phyloP scores from a whole-genome alignment of 169 alveolate species.

The Plasmodium adleri region DNA sequence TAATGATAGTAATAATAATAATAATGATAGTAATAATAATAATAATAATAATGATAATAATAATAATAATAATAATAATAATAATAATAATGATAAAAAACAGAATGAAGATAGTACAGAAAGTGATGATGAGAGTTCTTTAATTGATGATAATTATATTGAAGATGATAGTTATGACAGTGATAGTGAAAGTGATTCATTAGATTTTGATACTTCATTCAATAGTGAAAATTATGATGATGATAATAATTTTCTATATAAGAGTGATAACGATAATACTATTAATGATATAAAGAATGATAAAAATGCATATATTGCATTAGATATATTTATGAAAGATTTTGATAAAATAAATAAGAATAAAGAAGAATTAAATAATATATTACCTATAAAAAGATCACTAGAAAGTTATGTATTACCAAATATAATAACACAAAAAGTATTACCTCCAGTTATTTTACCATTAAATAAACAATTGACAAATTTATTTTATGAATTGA shows the following conservation, averaged over 20 bases:
- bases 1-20: background rate
- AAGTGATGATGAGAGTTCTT: background rate
- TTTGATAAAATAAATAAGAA: background rate
- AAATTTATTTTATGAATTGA: conserved; percentile 37
- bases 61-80: background rate
- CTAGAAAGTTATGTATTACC: conserved; percentile 7
- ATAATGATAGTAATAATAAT: background rate
- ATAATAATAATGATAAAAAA: background rate
- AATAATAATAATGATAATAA: background rate
- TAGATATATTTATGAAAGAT: conserved; percentile 30
- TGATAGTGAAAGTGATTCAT: conserved; percentile 6
- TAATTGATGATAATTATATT: background rate
- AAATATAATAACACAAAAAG: conserved; percentile 45
- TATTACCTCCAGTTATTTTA: conserved; percentile 46
- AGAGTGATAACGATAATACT: background rate
- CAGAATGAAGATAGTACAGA: conserved; percentile 10
- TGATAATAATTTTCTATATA: background rate
- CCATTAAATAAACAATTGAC: conserved; percentile 57
- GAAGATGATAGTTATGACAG: too few species aligned
- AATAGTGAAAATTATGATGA: background rate
- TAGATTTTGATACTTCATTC: background rate
- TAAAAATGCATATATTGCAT: background rate
- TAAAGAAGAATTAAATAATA: background rate
- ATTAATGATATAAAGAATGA: background rate
- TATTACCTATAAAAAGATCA: background rate